Base-by-base conservation (phyloP, 2,329 filamentous ascomycete species). In the Neofusicoccum laricinum region DNA sequence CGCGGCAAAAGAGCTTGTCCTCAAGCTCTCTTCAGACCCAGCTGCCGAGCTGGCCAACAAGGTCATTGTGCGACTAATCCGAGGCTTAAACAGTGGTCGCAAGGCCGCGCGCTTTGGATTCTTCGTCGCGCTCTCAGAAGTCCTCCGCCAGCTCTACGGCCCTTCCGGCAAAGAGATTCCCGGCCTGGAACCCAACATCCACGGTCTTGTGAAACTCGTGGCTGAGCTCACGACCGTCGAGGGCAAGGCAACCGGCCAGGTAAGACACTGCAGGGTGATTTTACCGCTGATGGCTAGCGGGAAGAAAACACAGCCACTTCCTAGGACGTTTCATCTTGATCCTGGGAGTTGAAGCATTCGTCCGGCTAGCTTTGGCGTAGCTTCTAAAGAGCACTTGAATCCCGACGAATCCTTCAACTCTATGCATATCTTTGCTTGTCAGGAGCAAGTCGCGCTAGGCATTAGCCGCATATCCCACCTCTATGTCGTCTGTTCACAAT, bases 51-150 rank as follows among this genome's bases (percentile, higher is more conserved):
- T 75, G 36, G 72, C 81, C 19, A 75, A 80, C 51, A 73, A 74
- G 30, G 76, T 76, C 4, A 67, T 81, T 19, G 74, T 73, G 32
- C 74, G 80, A 59, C 82, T 99, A 41, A 92, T 97, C 75, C 88
- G 91, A 63, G 95, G 95, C 45, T 86, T 98, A 17, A 93, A 93
- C 66, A 97, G 93, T 75, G 90, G 92, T 63, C 88, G 92, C 64
- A 97, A 97, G 79, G 92, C 91, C 12, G 92, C 94, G 17, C 86
- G 95, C 30, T 80, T 95, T 58, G 95, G 95, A 3, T 97, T 96
- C 75, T 96, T 92, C 62, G 84, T 97, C 63, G 94, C 94, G 0
- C 80, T 98, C 69, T 90, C 93, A 0, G 93, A 97, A 76, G 80
- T 96, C 8, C 75, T 97, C 49, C 83, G 86, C 4, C 87, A 94